Evolutionary conservation across 1,284 basidiomycete species (phyloP), one percentile per base, ranked within the genome.

Genomic region (Sanghuangporus weigelae): DNA sequence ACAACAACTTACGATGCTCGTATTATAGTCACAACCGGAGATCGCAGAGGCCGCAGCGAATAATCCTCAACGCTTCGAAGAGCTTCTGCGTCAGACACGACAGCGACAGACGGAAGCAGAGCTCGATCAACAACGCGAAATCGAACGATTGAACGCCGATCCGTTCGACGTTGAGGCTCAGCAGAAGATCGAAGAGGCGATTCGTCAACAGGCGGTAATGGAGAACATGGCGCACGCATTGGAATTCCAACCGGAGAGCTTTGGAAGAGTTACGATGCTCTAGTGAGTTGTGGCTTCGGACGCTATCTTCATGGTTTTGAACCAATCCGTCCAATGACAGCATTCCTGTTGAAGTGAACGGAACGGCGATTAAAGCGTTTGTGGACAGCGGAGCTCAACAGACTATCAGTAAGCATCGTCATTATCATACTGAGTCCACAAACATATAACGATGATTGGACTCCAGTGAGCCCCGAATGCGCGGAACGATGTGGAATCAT

Each of bases 361-460:
- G 92, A 0, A 82, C 84, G 60, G 87, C 89, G 0, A 87, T 98
- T 42, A 97, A 96, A 73, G 97, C 97, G 0, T 99, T 99, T 71
- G 97, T 99, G 26, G 96, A 99, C 73, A 96, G 94, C 68, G 96
- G 96, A 31, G 96, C 97, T 2, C 97, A 99, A 70, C 86, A 89
- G 62, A 98, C 96, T 0, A 98, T 98, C 77, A 97, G 94, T 96
- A 68, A 73, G 92, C n/a, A 26, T 55, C 55, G 26, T 26, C 56
- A 54, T 19, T 26, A 21, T 19, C 46, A 42, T 51, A 14, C 44
- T 63, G 10, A 56, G 21, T 16, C 44, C 44, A n/a, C 58, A 57
- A 53, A 66, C 54, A n/a, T 61, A 56, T 50, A 7, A 68, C 59
- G 36, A 56, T 48, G 16, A 46, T 51, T 61, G 54, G 10, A 38